Evolutionary conservation across 495 filamentous ascomycete genomes (phyloP).

Genomic region (Podospora pseudocomata): DNA sequence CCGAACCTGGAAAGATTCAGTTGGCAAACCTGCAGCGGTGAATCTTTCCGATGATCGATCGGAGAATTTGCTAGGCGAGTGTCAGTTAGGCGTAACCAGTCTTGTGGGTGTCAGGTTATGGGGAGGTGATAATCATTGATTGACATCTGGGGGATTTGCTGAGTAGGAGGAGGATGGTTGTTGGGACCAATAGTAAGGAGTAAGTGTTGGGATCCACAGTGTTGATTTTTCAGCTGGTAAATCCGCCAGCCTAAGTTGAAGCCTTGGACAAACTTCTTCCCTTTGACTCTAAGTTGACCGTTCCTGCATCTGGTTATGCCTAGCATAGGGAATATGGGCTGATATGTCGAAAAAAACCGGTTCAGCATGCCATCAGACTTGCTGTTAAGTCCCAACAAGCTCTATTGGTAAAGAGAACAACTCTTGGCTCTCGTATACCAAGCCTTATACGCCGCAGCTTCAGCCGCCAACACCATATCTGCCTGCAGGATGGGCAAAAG

Average conservation of each 20-base stretch:
- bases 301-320: not conserved
- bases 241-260: too few relatives aligned
- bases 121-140: not conserved
- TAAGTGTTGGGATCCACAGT: not conserved
- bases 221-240: not conserved
- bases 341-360: not conserved
- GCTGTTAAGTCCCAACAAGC: not conserved
- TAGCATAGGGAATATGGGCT: not conserved
- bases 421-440: not conserved
- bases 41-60: not conserved
- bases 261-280: too few relatives aligned
- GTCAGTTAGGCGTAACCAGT: not conserved
- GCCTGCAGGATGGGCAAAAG: not conserved
- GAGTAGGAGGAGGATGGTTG: not conserved
- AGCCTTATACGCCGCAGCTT: not conserved
- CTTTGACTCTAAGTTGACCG: too few relatives aligned
- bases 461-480: not conserved
- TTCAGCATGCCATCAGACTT: not conserved
- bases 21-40: not conserved
- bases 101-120: not conserved
- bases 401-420: not conserved
- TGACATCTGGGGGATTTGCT: not conserved
- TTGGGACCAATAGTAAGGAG: not conserved
- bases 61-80: not conserved
- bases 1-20: too few relatives aligned